Evolutionary conservation across 148 eudicot genomes (phyloP), one percentile per base, ranked within the genome.

Genomic region (Limonium bicolor): DNA sequence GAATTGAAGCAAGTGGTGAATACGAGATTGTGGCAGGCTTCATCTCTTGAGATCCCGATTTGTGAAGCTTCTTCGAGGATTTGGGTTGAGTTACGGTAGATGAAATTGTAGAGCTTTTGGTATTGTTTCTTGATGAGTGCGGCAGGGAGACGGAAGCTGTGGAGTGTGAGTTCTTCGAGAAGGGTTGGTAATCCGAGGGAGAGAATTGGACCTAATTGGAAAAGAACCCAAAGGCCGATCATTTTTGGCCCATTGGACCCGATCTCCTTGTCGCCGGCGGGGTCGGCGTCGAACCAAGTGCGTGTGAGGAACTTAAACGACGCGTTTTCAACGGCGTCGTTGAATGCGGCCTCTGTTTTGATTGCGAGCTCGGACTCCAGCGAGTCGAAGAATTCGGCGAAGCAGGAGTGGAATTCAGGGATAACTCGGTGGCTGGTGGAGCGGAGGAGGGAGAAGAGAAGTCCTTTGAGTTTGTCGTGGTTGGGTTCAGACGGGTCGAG

Each of bases 1-100:
- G 93, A 59, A 19, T 90, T 90, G 57, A 90, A 90, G 54, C 97
- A 90, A 2, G 95, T 84, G 17, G 97, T 56, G 65, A 77, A 90
- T 0, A 90, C 4, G 0, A 90, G 30, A 20, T 90, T 90, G 23
- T 90, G 97, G 25, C 81, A 70, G 0, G 97, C 92, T 27, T 90
- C 97, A 4, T 90, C 97, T 4, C 73, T 61, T 0, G 84, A 70
- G 22, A 90, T 48, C 0, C 81, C 95, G 2, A 84, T 17, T 4
- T 28, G 48, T 3, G 68, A 76, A 0, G 93, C 95, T 29, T 79
- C 81, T 1, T 77, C 76, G 1, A 80, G 67, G 3, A 80, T 19
- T 0, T 32, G 5, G 0, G 36, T 2, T 0, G 82, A 66, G 6
- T 64, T 66, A 1, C 44, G 48, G 53, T 73, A 77, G 62, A 84